Evolutionary conservation across 306 rosid genomes (phyloP).

Genomic region (Gynostemma pentaphyllum): DNA sequence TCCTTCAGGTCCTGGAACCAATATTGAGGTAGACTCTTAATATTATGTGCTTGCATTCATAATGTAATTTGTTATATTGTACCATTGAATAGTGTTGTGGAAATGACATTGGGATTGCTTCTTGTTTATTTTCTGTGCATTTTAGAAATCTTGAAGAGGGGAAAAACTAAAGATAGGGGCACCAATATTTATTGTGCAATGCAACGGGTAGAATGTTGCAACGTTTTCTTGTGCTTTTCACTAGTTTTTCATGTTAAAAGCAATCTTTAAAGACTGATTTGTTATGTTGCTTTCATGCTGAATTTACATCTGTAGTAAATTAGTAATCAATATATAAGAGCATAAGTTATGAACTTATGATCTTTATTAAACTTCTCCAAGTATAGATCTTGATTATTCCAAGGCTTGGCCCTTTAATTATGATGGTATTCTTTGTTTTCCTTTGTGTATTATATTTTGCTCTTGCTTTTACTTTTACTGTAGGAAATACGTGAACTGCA

Average conservation of each 20-base stretch:
- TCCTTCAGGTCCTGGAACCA: conserved; percentile 73
- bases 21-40: conserved; percentile 55
- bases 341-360: background rate
- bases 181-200: background rate
- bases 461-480: conserved; percentile 1
- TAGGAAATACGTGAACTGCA: conserved; percentile 94
- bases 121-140: background rate
- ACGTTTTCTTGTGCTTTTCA: background rate
- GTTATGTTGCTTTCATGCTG: background rate
- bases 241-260: background rate
- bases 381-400: background rate
- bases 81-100: background rate
- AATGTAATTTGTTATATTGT: background rate
- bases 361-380: background rate
- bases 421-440: background rate
- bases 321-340: background rate
- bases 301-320: background rate
- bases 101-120: background rate
- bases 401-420: background rate
- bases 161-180: background rate
- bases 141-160: background rate
- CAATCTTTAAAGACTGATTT: background rate
- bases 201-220: background rate
- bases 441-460: background rate
- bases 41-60: background rate